Evolutionary conservation across 1,284 basidiomycete species (phyloP).

Genomic region (Austroboletus niveus): DNA sequence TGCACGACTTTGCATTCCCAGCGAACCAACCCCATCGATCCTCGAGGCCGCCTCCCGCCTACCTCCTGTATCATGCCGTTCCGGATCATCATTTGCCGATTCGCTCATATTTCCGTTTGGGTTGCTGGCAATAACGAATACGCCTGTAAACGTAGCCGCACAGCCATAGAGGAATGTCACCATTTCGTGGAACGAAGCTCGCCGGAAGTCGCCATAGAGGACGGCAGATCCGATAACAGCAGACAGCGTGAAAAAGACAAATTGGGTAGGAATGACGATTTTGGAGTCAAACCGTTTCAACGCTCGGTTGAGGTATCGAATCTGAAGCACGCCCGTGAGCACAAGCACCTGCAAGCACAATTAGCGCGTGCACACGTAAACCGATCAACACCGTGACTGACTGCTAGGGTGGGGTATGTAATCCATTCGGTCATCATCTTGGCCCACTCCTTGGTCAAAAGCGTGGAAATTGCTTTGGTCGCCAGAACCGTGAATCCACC

Average conservation of each 20-base stretch:
- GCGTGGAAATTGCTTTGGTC: slow-evolving; percentile 89
- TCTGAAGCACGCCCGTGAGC: slow-evolving; percentile 84
- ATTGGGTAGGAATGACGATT: slow-evolving; percentile 93
- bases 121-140: slow-evolving; percentile 77
- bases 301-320: slow-evolving; percentile 88
- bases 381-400: slow-evolving; percentile 29
- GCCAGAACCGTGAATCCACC: slow-evolving; percentile 94
- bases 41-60: slow-evolving; percentile 31
- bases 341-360: slow-evolving; percentile 58
- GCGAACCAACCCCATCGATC: slow-evolving; percentile 34
- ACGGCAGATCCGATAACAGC: slow-evolving; percentile 93
- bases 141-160: slow-evolving; percentile 79
- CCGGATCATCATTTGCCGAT: slow-evolving; percentile 17
- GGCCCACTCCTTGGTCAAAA: slow-evolving; percentile 76
- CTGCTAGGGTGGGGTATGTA: slow-evolving; percentile 71
- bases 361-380: slow-evolving; percentile 18
- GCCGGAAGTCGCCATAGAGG: slow-evolving; percentile 90
- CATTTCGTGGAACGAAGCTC: slow-evolving; percentile 76
- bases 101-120: slow-evolving; percentile 28
- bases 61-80: slow-evolving; percentile 31
- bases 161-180: slow-evolving; percentile 87
- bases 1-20: slow-evolving; percentile 39
- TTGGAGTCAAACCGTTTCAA: slow-evolving; percentile 82
- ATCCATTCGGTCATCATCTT: slow-evolving; percentile 76
- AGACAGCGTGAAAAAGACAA: slow-evolving; percentile 85